Percentiles rank a stretch among this genome's conserved stretches.
Conservation (phyloP, 805 yeast species). For the Jamesozyma gamospora region DNA sequence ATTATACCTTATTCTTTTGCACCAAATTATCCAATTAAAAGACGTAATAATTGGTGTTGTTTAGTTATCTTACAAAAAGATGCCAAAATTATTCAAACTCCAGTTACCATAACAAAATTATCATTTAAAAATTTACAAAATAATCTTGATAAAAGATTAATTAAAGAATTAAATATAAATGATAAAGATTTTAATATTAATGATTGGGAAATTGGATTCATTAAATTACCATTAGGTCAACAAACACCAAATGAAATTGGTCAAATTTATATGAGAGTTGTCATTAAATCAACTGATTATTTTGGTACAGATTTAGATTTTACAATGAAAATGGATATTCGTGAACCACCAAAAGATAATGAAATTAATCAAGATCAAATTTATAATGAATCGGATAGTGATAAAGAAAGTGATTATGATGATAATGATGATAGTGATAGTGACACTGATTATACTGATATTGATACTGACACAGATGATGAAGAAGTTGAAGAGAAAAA, state of each 20-base stretch:
- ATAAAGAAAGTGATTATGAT: conserved; percentile 44
- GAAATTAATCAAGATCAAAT: conserved; percentile 57
- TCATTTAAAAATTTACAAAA: conserved; percentile 22
- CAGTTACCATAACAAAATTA: conserved; percentile 27
- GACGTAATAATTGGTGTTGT: conserved; percentile 52
- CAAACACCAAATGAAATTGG: conserved; percentile 75
- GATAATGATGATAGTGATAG: conserved; percentile 51
- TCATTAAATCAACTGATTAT: conserved; percentile 63
- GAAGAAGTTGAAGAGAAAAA: conserved; percentile 5
- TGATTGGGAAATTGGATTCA: conserved; percentile 49
- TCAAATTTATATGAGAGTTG: conserved; percentile 54
- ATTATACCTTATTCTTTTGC: conserved; percentile 52
- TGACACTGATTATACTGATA: conserved; percentile 28
- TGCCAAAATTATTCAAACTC: conserved; percentile 65
- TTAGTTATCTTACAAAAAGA: conserved; percentile 66
- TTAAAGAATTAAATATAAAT: conserved; percentile 26
- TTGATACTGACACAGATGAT: conserved; percentile 30
- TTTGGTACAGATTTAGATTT: conserved; percentile 74
- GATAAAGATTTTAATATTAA: conserved; percentile 29
- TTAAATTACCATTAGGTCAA: conserved; percentile 60
- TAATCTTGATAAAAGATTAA: conserved; percentile 23
- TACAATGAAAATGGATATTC: conserved; percentile 62
- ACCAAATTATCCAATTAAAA: conserved; percentile 63
- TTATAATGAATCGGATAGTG: conserved; percentile 35
- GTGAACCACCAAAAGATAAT: conserved; percentile 41